These are phyloP conservation scores for Pichia sp. DNA, from an alignment of 1,139 yeast genomes.

Conservation along the genomic window DNA sequence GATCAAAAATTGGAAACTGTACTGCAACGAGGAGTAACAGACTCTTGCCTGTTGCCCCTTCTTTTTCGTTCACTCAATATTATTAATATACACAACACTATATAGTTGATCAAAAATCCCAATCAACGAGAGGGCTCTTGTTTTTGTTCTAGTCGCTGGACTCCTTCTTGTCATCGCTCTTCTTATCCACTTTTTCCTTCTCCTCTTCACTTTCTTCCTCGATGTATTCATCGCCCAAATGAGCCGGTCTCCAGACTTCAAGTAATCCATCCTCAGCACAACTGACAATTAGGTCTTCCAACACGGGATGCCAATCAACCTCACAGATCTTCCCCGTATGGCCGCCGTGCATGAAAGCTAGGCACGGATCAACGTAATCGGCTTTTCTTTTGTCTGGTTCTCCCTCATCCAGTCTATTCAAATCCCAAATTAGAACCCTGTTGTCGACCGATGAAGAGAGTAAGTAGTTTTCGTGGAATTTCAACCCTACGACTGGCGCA, in stretches of 20 bases:
- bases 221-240: slow-evolving; percentile 43
- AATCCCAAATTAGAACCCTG: slow-evolving; percentile 48
- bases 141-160: background rate
- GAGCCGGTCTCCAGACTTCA: slow-evolving; percentile 53
- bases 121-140: background rate
- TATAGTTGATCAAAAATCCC: background rate
- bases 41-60: background rate
- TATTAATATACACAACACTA: background rate
- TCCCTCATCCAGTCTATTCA: slow-evolving; percentile 44
- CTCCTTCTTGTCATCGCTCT: slow-evolving; percentile 20
- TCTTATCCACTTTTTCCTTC: slow-evolving; percentile 23
- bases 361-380: slow-evolving; percentile 53
- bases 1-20: slow-evolving; percentile 34
- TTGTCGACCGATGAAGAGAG: slow-evolving; percentile 50
- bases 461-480: slow-evolving; percentile 35
- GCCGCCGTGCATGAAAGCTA: slow-evolving; percentile 57
- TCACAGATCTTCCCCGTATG: slow-evolving; percentile 52
- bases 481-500: slow-evolving; percentile 29
- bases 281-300: slow-evolving; percentile 40
- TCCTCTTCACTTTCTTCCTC: slow-evolving; percentile 39
- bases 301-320: slow-evolving; percentile 45
- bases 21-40: slow-evolving; percentile 15
- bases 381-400: slow-evolving; percentile 33
- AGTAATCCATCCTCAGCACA: slow-evolving; percentile 52
- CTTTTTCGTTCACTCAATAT: background rate